Base-by-base conservation (phyloP, 805 yeast species). In the Myxozyma vanderwaltii region DNA sequence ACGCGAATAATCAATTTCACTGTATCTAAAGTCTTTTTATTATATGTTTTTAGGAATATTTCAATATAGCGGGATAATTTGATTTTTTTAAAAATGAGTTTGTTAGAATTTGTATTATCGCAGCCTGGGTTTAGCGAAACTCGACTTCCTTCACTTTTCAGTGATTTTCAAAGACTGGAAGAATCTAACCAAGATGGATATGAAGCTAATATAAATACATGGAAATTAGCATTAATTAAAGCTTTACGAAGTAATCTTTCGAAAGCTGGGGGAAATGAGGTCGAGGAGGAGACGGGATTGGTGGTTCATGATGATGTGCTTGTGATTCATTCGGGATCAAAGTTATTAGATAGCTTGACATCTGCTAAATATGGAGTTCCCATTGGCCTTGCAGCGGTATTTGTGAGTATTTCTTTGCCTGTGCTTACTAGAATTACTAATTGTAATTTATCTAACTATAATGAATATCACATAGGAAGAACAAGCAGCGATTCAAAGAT, bases 111-210 rank as follows among this genome's bases (percentile, higher is more conserved):
- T 45, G 13, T 59, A 5, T 23, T 56, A 2, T 26, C 55, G 2
- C 63, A 75, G 61, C 70, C 72, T 7, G 69, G 67, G 8, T 80
- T 80, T 69, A 73, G 76, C 10, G 63, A 68, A 6, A 66, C 77
- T 8, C 70, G 85, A 26, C 69, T 79, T 35, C 69, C 72, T 4
- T 81, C 84, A n/a, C 72, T 81, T 44, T 81, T 75, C 59, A 78
- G 83, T 1, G 79, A 81, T 62, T 81, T 80, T 63, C 63, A 72
- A 8, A 70, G 76, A n/a, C 70, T 81, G 31, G 71, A 73, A 56
- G 79, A 76, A 12, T 47, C 70, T 2, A 81, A 81, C 60, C 74
- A 72, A 2, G 83, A 79, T 56, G 85, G 85, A 5, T 81, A 73
- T 56, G 75, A 70, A 23, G 85, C 85, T 15, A 81, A 81, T 62